These are phyloP conservation scores for Cordia subcordata DNA, from an alignment of 257 asterid genomes.

Conservation along the genomic window DNA sequence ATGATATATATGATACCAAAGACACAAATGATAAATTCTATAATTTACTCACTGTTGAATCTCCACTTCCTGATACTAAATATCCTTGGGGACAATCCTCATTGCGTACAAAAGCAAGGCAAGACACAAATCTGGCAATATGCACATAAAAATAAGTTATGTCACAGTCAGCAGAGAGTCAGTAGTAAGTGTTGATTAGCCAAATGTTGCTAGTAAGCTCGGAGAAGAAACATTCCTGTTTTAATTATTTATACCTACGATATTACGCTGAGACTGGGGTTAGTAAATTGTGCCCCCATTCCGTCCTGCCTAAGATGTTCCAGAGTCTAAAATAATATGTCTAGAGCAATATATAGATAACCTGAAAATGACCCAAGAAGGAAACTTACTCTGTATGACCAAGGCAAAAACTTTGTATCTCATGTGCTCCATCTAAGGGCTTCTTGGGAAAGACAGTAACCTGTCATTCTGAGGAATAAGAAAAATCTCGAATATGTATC, in stretches of 20 bases:
- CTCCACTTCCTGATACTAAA: slow-evolving; percentile 94
- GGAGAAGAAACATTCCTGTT: too few species aligned
- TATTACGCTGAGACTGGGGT: too few species aligned
- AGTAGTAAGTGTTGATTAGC: too few species aligned
- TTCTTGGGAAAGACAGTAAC: slow-evolving; percentile 71
- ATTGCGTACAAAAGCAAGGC: slow-evolving; percentile 59
- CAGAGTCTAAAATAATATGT: too few species aligned
- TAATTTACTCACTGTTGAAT: slow-evolving; percentile 78
- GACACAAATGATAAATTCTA: background rate
- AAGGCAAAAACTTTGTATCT: slow-evolving; percentile 86
- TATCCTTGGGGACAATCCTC: slow-evolving; percentile 39
- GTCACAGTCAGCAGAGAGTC: background rate
- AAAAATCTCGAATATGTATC: background rate
- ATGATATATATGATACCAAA: background rate
- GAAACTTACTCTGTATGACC: slow-evolving; percentile 84
- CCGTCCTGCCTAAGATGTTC: too few species aligned
- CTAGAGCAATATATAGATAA: too few species aligned
- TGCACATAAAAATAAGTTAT: slow-evolving; percentile 12
- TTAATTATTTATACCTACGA: too few species aligned
- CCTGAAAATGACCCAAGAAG: background rate
- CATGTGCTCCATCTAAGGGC: slow-evolving; percentile 77
- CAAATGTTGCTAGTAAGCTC: too few species aligned
- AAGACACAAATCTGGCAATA: slow-evolving; percentile 70
- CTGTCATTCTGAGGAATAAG: slow-evolving; percentile 37
- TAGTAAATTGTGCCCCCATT: too few species aligned